Evolutionary conservation across 495 filamentous ascomycete genomes (phyloP).

Genomic region (Neurospora africana): DNA sequence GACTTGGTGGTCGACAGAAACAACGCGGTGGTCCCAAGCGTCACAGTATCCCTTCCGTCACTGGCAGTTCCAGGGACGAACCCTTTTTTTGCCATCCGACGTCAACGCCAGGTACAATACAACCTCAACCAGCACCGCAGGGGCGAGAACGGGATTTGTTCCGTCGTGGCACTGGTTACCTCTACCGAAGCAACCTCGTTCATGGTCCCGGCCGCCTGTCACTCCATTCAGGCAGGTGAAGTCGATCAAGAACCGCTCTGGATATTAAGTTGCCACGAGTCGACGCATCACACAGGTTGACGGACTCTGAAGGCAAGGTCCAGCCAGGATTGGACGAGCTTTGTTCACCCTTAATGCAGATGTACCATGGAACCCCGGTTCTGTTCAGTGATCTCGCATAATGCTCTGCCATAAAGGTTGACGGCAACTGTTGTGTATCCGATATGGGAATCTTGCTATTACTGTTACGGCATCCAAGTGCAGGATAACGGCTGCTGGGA

Average conservation of each 20-base stretch:
- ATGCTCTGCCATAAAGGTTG: background rate
- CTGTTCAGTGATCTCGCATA: background rate
- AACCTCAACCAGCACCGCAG: background rate
- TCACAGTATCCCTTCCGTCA: background rate
- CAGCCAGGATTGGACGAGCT: background rate
- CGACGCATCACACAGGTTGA: background rate
- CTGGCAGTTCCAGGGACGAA: background rate
- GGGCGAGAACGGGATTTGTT: background rate
- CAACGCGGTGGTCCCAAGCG: no score
- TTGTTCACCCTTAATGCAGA: background rate
- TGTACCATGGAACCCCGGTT: background rate
- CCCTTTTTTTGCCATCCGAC: background rate
- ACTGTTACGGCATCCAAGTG: background rate
- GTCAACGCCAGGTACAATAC: background rate
- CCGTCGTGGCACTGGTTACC: background rate
- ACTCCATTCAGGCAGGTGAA: background rate
- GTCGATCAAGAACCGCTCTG: background rate
- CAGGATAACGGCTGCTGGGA: background rate
- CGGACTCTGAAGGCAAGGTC: no score
- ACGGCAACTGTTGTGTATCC: background rate
- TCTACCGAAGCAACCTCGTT: background rate
- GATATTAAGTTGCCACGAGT: background rate
- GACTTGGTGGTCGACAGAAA: no score
- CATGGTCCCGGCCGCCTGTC: background rate
- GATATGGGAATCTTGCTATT: background rate